A percentile compares a stretch with the other conserved stretches of the same genome.
Evolutionary conservation across 2,329 filamentous ascomycete genomes (phyloP).

Genomic region (Biscogniauxia sp.): DNA sequence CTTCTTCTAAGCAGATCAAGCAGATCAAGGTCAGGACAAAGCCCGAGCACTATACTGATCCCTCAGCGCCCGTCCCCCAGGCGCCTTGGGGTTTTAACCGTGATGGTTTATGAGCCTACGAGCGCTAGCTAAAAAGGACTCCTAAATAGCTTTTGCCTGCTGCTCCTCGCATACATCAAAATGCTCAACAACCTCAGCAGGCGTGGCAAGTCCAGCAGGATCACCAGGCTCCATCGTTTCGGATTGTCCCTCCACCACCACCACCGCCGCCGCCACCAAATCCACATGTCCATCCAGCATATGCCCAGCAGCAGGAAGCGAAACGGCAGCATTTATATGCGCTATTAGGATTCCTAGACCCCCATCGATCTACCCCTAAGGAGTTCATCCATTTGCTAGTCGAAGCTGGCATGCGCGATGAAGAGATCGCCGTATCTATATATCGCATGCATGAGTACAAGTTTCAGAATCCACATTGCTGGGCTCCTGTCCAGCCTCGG

Average conservation of each 20-base stretch:
- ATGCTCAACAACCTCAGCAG: not conserved
- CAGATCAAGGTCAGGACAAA: no score
- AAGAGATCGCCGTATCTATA: conserved; percentile 14
- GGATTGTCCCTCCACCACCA: no score
- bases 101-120: no score
- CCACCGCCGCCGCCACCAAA: not conserved
- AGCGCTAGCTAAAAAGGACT: not conserved
- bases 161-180: not conserved
- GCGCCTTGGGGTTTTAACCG: no score
- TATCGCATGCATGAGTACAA: conserved; percentile 11
- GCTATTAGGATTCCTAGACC: conserved; percentile 18
- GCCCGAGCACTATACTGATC: not conserved
- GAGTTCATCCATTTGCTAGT: conserved; percentile 24
- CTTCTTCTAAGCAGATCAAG: not conserved
- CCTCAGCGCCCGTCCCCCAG: no score
- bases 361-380: conserved; percentile 14
- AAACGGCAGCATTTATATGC: conserved; percentile 13
- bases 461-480: conserved; percentile 11
- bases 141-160: not conserved
- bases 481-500: conserved; percentile 8
- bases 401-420: conserved; percentile 16
- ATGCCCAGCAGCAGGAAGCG: not conserved
- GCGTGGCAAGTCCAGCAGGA: not conserved
- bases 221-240: not conserved
- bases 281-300: not conserved